These are phyloP conservation scores for Trametes punicea DNA, from an alignment of 768 basidiomycete genomes.

Conservation along the genomic window DNA sequence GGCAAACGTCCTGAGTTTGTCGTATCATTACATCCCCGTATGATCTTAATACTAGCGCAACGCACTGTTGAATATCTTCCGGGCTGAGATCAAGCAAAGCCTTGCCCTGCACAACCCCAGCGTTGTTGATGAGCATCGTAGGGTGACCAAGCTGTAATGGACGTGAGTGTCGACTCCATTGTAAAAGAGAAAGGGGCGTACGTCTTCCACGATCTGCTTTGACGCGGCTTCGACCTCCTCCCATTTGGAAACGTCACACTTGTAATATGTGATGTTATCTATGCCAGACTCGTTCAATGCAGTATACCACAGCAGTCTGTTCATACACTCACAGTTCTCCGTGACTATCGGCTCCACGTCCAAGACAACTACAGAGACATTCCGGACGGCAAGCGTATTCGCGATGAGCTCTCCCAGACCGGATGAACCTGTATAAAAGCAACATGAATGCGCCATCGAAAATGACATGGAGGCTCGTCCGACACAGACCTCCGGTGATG, in stretches of 20 bases:
- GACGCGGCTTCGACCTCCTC: constrained; percentile 78
- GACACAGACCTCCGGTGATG: constrained; percentile 77
- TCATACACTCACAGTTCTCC: constrained; percentile 59
- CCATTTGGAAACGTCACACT: constrained; percentile 90
- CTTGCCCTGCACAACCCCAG: constrained; percentile 91
- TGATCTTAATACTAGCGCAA: constrained; percentile 20
- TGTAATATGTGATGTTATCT: constrained; percentile 83
- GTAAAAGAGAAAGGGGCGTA: constrained; percentile 29
- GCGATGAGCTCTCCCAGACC: constrained; percentile 88
- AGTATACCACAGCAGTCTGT: neutral
- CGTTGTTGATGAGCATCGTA: constrained; percentile 92
- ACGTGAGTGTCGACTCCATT: neutral
- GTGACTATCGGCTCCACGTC: constrained; percentile 76
- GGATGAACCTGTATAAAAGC: constrained; percentile 60
- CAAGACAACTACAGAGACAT: constrained; percentile 80
- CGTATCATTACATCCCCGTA: neutral
- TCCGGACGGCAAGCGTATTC: constrained; percentile 79
- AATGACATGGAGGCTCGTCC: neutral
- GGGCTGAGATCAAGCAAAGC: constrained; percentile 73
- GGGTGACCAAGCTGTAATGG: constrained; percentile 73
- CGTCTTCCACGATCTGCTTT: constrained; percentile 74
- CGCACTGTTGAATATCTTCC: constrained; percentile 78
- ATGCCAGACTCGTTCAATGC: neutral
- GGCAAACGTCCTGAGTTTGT: constrained; percentile 68
- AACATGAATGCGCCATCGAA: neutral